A percentile compares a stretch with the other conserved stretches of the same genome.
phyloP scores from a whole-genome alignment of 139 green algal genomes.

The Desmodesmus armatus region DNA sequence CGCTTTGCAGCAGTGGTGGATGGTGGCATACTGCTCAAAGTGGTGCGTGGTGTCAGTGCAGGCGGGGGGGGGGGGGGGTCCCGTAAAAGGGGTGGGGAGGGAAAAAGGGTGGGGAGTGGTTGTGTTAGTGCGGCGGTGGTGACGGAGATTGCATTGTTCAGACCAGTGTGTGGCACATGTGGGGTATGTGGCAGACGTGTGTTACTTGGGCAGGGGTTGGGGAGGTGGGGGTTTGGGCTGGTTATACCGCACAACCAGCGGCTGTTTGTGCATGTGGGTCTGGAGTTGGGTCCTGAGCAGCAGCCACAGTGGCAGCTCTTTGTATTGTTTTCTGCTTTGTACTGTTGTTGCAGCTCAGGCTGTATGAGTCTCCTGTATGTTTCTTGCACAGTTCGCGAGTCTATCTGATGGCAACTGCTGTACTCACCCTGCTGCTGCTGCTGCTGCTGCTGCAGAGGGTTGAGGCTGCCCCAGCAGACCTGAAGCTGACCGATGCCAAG shows the following conservation, averaged over 20 bases:
- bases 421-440: not conserved
- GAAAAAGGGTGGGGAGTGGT: not conserved
- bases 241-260: too few species aligned
- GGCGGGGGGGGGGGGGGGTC: not conserved
- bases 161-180: too few species aligned
- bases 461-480: constrained; percentile 53
- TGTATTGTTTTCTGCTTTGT: constrained; percentile 54
- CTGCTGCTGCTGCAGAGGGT: constrained; percentile 54
- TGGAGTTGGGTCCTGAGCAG: constrained; percentile 43
- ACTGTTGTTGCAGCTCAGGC: not conserved
- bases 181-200: too few species aligned
- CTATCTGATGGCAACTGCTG: not conserved
- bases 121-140: not conserved
- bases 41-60: constrained; percentile 68
- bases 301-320: constrained; percentile 60
- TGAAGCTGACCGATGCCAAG: constrained; percentile 55
- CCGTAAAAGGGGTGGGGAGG: not conserved
- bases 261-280: not conserved
- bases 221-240: too few species aligned
- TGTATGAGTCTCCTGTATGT: not conserved
- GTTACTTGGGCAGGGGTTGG: too few species aligned
- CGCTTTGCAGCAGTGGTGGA: constrained; percentile 73
- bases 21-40: constrained; percentile 69
- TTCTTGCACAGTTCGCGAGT: not conserved
- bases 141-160: not conserved